phyloP scores from a whole-genome alignment of 495 filamentous ascomycete genomes.

The Xylaria sp. region DNA sequence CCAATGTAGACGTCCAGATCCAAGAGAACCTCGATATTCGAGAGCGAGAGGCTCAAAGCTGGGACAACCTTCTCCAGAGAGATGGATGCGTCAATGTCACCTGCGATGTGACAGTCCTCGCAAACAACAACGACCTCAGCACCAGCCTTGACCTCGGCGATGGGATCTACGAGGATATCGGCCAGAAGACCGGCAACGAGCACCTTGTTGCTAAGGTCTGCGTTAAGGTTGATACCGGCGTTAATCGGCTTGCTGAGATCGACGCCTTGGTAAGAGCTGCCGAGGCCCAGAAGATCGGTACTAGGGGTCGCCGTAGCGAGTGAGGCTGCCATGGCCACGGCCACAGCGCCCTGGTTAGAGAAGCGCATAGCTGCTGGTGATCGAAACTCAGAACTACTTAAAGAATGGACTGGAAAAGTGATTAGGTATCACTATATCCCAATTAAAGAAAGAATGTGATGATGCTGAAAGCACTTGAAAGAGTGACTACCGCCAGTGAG shows the following conservation, averaged over 20 bases:
- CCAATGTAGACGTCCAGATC: slow-evolving; percentile 43
- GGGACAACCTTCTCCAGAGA: slow-evolving; percentile 42
- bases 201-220: slow-evolving; percentile 37
- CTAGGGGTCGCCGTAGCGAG: slow-evolving; percentile 36
- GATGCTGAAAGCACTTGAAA: slow-evolving; percentile 40
- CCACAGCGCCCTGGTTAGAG: slow-evolving; percentile 41
- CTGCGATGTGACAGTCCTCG: slow-evolving; percentile 45
- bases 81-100: slow-evolving; percentile 45
- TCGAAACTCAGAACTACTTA: slow-evolving; percentile 34
- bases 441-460: slow-evolving; percentile 35
- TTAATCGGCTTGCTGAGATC: slow-evolving; percentile 38
- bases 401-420: slow-evolving; percentile 43
- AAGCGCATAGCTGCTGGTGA: slow-evolving; percentile 37
- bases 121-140: slow-evolving; percentile 39
- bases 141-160: slow-evolving; percentile 33
- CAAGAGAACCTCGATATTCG: slow-evolving; percentile 45
- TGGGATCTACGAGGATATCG: slow-evolving; percentile 32
- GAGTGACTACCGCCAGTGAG: slow-evolving; percentile 41
- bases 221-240: slow-evolving; percentile 34
- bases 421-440: slow-evolving; percentile 33
- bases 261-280: not conserved
- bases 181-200: slow-evolving; percentile 39
- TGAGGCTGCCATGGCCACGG: slow-evolving; percentile 42
- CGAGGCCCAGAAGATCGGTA: slow-evolving; percentile 31
- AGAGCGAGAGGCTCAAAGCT: slow-evolving; percentile 39